Base-by-base conservation (phyloP, 495 filamentous ascomycete species). In the Neurospora pannonica region DNA sequence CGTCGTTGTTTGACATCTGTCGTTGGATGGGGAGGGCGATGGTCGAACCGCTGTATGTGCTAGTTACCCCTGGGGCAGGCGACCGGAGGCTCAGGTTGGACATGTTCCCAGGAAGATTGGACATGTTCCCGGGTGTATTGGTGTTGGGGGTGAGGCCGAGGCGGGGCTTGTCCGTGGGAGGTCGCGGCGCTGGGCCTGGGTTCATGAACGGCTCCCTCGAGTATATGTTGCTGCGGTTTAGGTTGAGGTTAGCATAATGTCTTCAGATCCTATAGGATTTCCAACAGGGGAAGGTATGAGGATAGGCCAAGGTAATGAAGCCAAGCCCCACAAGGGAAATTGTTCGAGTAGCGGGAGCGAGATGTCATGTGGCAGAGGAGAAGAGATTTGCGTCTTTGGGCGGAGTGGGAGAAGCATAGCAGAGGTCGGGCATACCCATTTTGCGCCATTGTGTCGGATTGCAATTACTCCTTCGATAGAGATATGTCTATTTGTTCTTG, bases 121-220 rank as follows among this genome's bases (percentile, higher is more conserved):
- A 62, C 5, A 62, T 67, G 54, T 92, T 94, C 43, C 91, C 90
- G 48, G 92, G 92, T 48, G 91, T 85, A 77, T 89, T 92, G 73
- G 86, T 84, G 74, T 87, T 90, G 71, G 92, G 90, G 60, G 91
- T 94, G 36, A 95, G 85, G 73, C 90, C 90, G 75, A 97, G 89
- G 76, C 92, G 92, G 72, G 94, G 92, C 74, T 92, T 91, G 77
- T 95, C 92, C 46, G 90, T 91, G 17, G 96, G 96, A 69, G 96
- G 96, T 75, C 92, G 90, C 62, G 96, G 96, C 72, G 96, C 95
- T 69, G 96, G 95, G 70, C 96, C 94, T 73, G 96, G 94, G 80
- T 98, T 98, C 92, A 98, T 96, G 84, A 99, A 99, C 81, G 92
- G 90, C 79, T 88, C 88, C 73, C 86, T 85, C 67, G 89, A 84